Base-by-base conservation (phyloP, 1,284 basidiomycete genomes). In the Entoloma clypeatum region DNA sequence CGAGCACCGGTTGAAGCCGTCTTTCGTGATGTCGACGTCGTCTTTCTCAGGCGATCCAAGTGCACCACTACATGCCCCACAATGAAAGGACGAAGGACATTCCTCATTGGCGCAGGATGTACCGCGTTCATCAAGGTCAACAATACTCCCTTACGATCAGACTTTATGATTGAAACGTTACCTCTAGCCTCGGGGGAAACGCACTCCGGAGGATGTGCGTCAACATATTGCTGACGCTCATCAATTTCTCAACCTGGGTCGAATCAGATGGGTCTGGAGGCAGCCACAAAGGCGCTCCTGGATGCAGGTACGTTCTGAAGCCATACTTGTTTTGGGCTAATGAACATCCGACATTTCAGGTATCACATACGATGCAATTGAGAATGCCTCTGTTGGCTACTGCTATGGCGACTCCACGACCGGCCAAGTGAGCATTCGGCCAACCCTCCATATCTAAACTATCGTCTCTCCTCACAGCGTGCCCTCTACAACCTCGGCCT, bases 401-500 rank as follows among this genome's bases (percentile, higher is more conserved):
- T 80, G 77, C 55, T 88, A 81, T 50, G 86, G 85, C 3, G 87
- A 90, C 56, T 87, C 85, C 28, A 90, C 87, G 0, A 76, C 75
- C 50, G 90, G 90, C 14, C 90, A 92, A 65, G 82, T 79, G 54
- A 22, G 61, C 47, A n/a, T n/a, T n/a, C n/a, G n/a, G 7, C n/a
- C 41, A 10, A 22, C 25, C 41, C 22, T 30, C 7, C 16, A 23
- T 19, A 17, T 7, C 19, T 21, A 26, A 10, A 23, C 8, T 8
- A 7, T 19, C 16, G 10, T 35, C n/a, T 17, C 14, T 21, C 26
- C 14, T 29, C n/a, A 44, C 39, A 80, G 76, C 72, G 88, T 18
- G 81, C 87, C 2, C 67, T 93, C n/a, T 93, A 92, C 62, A 82
- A 82, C 58, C 78, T 93, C 31, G 90, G 90, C 11, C 72, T 92